These are phyloP conservation scores for Didymellaceae sp. DNA, from an alignment of 2,329 filamentous ascomycete species.

Conservation along the genomic window DNA sequence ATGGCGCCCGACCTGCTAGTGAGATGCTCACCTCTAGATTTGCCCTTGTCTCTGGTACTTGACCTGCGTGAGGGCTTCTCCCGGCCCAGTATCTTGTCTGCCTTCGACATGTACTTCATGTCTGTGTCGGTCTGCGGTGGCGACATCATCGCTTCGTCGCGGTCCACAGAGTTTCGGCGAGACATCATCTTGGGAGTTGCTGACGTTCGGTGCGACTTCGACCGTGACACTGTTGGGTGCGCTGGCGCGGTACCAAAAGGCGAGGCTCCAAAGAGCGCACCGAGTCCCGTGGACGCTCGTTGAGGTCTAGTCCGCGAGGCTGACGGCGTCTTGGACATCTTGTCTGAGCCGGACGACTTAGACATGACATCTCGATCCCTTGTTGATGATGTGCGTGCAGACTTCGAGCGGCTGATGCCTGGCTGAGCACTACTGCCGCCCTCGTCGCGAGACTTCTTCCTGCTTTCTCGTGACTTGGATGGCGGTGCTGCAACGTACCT, in stretches of 20 bases:
- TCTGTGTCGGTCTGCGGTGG: slow-evolving; percentile 72
- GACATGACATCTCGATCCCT: slow-evolving; percentile 69
- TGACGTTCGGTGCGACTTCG: slow-evolving; percentile 70
- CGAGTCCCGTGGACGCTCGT: slow-evolving; percentile 66
- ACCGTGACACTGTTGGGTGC: slow-evolving; percentile 61
- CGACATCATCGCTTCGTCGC: slow-evolving; percentile 69
- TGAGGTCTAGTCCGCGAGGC: slow-evolving; percentile 57
- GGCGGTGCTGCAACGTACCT: slow-evolving; percentile 68
- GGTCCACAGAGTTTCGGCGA: slow-evolving; percentile 72
- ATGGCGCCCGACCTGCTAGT: slow-evolving; percentile 27
- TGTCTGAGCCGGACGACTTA: slow-evolving; percentile 77
- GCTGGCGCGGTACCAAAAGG: slow-evolving; percentile 48
- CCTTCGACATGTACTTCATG: slow-evolving; percentile 72
- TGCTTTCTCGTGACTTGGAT: slow-evolving; percentile 51
- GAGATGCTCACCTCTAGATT: slow-evolving; percentile 56
- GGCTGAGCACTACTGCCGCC: slow-evolving; percentile 46
- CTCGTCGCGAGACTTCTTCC: slow-evolving; percentile 44
- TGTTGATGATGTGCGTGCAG: slow-evolving; percentile 53
- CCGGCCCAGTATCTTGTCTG: slow-evolving; percentile 76
- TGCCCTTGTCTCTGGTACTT: slow-evolving; percentile 52
- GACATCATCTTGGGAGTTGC: slow-evolving; percentile 65
- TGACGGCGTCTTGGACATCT: slow-evolving; percentile 58
- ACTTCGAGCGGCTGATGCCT: slow-evolving; percentile 62
- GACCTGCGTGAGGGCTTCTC: slow-evolving; percentile 52
- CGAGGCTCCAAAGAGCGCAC: slow-evolving; percentile 65